Conservation (phyloP, 805 yeast genomes). For the Lipomyces orientalis region DNA sequence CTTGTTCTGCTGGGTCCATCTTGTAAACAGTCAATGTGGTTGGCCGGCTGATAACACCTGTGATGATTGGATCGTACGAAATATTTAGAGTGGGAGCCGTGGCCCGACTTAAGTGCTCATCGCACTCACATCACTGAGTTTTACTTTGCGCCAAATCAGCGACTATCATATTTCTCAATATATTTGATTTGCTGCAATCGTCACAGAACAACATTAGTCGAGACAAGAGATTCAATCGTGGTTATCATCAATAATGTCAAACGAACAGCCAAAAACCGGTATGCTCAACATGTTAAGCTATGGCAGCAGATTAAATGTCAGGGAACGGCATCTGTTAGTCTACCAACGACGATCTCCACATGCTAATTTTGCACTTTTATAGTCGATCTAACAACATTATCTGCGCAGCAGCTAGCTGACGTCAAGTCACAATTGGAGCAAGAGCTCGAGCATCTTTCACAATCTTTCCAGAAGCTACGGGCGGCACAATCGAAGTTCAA, state of each 20-base stretch:
- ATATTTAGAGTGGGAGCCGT: not conserved
- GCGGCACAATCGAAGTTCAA: slow-evolving; percentile 81
- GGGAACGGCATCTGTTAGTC: not conserved
- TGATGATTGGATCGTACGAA: not conserved
- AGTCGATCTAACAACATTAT: slow-evolving; percentile 73
- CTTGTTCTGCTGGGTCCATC: slow-evolving; percentile 27
- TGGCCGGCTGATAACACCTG: not conserved
- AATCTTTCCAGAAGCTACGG: slow-evolving; percentile 80
- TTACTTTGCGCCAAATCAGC: too few species aligned
- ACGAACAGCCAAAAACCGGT: not conserved
- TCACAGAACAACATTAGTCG: not conserved
- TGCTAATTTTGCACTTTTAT: slow-evolving; percentile 1
- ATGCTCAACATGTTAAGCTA: not conserved
- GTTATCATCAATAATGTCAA: not conserved
- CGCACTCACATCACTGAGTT: not conserved
- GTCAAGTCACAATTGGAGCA: slow-evolving; percentile 82
- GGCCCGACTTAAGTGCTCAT: not conserved
- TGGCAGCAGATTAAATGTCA: not conserved
- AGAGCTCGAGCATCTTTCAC: slow-evolving; percentile 84
- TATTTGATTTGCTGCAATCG: not conserved
- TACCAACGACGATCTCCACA: not conserved
- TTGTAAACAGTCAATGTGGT: not conserved
- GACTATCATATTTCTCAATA: too few species aligned
- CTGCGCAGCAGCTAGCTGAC: slow-evolving; percentile 82
- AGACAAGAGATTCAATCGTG: not conserved